A percentile compares a stretch with the other conserved stretches of the same genome.
phyloP scores from a whole-genome alignment of 257 asterid species.

The Coffea canephora region DNA sequence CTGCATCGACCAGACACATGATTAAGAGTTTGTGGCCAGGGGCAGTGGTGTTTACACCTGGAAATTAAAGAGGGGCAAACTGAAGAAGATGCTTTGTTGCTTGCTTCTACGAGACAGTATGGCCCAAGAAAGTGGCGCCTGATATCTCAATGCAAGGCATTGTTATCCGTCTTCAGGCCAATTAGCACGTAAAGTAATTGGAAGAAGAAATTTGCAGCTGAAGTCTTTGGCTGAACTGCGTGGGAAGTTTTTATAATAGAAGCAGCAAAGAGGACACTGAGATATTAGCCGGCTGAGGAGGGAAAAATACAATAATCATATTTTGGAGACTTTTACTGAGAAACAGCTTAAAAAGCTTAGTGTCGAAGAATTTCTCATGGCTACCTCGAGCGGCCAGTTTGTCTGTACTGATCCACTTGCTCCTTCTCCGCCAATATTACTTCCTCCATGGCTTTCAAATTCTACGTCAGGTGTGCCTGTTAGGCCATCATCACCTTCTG shows the following conservation, averaged over 20 bases:
- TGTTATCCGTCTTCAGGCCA: constrained; percentile 49
- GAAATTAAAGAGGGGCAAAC: constrained; percentile 75
- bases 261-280: constrained; percentile 45
- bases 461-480: constrained; percentile 38
- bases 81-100: constrained; percentile 69
- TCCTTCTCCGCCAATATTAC: constrained; percentile 30
- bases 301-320: constrained; percentile 49
- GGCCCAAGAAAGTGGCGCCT: constrained; percentile 76
- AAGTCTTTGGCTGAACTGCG: constrained; percentile 73
- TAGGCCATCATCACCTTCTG: constrained; percentile 58
- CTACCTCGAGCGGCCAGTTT: constrained; percentile 50
- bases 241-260: constrained; percentile 58
- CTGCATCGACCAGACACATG: constrained; percentile 13
- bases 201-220: constrained; percentile 80
- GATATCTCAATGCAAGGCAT: constrained; percentile 44
- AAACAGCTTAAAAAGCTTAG: constrained; percentile 47
- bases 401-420: constrained; percentile 38
- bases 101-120: constrained; percentile 55
- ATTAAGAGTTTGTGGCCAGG: constrained; percentile 53
- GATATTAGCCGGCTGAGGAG: constrained; percentile 33
- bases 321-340: constrained; percentile 56
- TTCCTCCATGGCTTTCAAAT: constrained; percentile 80
- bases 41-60: constrained; percentile 34
- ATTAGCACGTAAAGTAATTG: constrained; percentile 58
- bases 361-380: constrained; percentile 38